These are phyloP conservation scores for Schrenkiella parvula DNA, from an alignment of 345 rosid species.

Conservation along the genomic window DNA sequence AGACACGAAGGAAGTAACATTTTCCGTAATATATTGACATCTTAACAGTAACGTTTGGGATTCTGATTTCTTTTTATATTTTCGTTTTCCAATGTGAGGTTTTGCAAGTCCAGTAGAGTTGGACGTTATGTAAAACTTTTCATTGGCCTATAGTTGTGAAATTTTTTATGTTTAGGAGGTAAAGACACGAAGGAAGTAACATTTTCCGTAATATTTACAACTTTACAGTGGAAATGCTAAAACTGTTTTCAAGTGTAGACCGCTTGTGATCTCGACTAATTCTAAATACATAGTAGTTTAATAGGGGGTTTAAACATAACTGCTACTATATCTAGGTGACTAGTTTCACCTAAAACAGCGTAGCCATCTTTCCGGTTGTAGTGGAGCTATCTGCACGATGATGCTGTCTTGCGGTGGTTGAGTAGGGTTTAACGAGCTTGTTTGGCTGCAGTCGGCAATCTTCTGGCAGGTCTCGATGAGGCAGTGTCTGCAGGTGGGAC, in stretches of 20 bases:
- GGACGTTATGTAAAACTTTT: neutral
- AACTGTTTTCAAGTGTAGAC: conserved; percentile 17
- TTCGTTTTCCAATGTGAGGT: neutral
- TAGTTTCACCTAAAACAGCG: conserved; percentile 42
- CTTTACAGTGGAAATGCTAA: conserved; percentile 30
- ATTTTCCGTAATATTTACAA: conserved; percentile 32
- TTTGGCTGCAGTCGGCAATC: conserved; percentile 51
- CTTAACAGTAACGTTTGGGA: conserved; percentile 11
- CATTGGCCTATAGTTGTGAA: neutral
- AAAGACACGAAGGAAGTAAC: conserved; percentile 13
- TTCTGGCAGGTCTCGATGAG: conserved; percentile 67
- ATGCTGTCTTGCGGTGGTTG: conserved; percentile 42
- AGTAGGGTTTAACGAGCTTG: conserved; percentile 40
- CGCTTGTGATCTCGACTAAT: conserved; percentile 24
- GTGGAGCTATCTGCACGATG: conserved; percentile 45
- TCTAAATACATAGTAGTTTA: conserved; percentile 6
- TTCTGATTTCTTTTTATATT: conserved; percentile 18
- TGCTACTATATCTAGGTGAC: conserved; percentile 18
- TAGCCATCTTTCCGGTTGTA: conserved; percentile 58
- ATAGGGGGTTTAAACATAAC: conserved; percentile 13
- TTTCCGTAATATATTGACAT: no score
- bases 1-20: conserved; percentile 11
- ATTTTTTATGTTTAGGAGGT: neutral
- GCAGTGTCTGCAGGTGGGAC: conserved; percentile 90
- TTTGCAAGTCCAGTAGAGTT: neutral